Percentiles rank a stretch among this genome's conserved stretches.
These are phyloP conservation scores for Kodamaea arcana DNA, from an alignment of 1,139 yeast genomes.

Conservation along the genomic window DNA sequence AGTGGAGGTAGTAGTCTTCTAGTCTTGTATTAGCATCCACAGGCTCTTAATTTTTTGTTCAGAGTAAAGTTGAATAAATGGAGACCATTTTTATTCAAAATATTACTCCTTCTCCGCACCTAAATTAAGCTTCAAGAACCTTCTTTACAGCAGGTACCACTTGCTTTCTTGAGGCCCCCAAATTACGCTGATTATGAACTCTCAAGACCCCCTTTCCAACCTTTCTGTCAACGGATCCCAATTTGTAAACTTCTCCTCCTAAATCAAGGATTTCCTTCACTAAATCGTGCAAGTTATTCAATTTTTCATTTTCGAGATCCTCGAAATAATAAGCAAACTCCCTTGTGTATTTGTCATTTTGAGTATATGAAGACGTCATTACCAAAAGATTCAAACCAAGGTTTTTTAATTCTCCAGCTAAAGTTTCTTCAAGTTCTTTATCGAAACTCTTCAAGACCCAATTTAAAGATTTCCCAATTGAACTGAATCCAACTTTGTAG, in stretches of 20 bases:
- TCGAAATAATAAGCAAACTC: constrained; percentile 48
- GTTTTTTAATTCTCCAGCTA: constrained; percentile 31
- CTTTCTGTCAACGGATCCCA: constrained; percentile 6
- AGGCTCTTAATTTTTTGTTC: too few species aligned
- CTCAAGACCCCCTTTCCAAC: constrained; percentile 13
- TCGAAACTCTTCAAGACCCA: constrained; percentile 44
- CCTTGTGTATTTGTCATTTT: constrained; percentile 46
- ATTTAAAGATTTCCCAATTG: constrained; percentile 62
- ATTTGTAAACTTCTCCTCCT: constrained; percentile 11
- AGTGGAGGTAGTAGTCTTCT: too few species aligned
- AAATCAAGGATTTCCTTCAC: constrained; percentile 17
- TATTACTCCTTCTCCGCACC: constrained; percentile 11
- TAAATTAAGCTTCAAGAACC: constrained; percentile 21
- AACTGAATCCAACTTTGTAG: constrained; percentile 64
- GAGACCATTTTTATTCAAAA: constrained; percentile 5
- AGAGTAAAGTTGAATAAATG: too few species aligned
- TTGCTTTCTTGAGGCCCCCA: constrained; percentile 73
- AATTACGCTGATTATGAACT: constrained; percentile 50
- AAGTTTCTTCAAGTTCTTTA: constrained; percentile 27
- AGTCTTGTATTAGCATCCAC: too few species aligned
- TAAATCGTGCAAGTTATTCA: constrained; percentile 23
- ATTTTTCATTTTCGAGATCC: constrained; percentile 10
- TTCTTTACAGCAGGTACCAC: constrained; percentile 64
- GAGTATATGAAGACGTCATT: constrained; percentile 59
- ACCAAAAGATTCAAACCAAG: constrained; percentile 50